Base-by-base conservation (phyloP, 257 asterid species). In the Pogostemon cablin region DNA sequence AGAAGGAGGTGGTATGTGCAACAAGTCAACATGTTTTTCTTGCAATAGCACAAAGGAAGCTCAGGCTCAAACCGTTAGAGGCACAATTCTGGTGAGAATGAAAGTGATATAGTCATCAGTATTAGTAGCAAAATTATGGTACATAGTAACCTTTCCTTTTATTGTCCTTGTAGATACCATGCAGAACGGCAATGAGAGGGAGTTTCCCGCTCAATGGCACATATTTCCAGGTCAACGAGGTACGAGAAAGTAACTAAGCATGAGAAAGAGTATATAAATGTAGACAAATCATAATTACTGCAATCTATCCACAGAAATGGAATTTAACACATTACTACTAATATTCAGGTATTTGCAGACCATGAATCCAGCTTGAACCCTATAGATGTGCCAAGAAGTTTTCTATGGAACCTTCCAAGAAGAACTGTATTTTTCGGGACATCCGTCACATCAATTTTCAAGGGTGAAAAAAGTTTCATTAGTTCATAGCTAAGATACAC, bases 191-290 rank as follows among this genome's bases (percentile, higher is more conserved):
- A 74, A 91, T 85, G 96, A 82, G 93, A 79, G 99, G 99, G 63
- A 86, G 96, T 77, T 93, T 93, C 85, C 97, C 97, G 6, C 89
- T 93, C 72, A 93, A 93, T 58, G 99, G 99, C 68, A 93, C 99
- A 60, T 93, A 93, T 72, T 93, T 93, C 86, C 99, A 91, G 79
- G 97, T 93, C 71, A 93, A 93, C 47, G 99, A 93, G 96, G 99
- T 93, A 81, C 9, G 6, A 37, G n/a, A 65, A 12, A 46, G 6
- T 25, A 15, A 3, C 56, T 75, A 41, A 39, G 69, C 65, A 61
- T 32, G 65, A 20, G 68, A 70, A 71, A 57, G 40, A 20, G 52
- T 68, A 42, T 52, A 9, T 35, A 56, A 43, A 15, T 9, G 55
- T 34, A 53, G 37, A 9, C 34, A 40, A 25, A 40, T 32, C 32